Conservation (phyloP, 129 eudicot species). For the Artemisia argyi region DNA sequence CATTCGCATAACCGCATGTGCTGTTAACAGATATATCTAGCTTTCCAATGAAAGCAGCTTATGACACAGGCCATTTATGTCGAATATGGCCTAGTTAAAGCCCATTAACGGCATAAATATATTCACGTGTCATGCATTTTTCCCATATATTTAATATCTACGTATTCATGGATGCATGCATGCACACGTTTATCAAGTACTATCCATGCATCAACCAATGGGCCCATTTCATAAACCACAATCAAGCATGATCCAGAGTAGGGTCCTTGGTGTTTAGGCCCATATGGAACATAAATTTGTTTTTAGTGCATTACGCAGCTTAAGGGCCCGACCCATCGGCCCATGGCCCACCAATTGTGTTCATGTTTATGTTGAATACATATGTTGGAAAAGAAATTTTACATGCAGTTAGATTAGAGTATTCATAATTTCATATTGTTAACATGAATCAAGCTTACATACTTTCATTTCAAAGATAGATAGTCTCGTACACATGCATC, state of each 20-base stretch:
- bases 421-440: not conserved
- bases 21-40: no score
- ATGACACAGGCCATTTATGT: not conserved
- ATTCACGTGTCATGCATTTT: constrained; percentile 22
- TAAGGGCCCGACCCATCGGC: constrained; percentile 18
- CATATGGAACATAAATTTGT: constrained; percentile 14
- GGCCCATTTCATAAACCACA: constrained; percentile 8
- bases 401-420: not conserved
- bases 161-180: constrained; percentile 24
- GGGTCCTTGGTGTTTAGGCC: constrained; percentile 2
- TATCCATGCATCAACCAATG: constrained; percentile 12
- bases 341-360: constrained; percentile 26
- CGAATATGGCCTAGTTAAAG: not conserved
- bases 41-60: not conserved
- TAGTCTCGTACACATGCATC: not conserved
- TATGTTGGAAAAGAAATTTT: not conserved
- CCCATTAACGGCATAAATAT: not conserved
- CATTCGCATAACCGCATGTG: no score
- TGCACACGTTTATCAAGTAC: constrained; percentile 30
- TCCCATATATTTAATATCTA: constrained; percentile 14
- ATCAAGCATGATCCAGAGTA: constrained; percentile 8
- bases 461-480: not conserved
- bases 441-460: no score
- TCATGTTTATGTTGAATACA: constrained; percentile 4
- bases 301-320: constrained; percentile 21